These are phyloP conservation scores for Knufia fluminis DNA, from an alignment of 2,329 filamentous ascomycete species.

Conservation along the genomic window DNA sequence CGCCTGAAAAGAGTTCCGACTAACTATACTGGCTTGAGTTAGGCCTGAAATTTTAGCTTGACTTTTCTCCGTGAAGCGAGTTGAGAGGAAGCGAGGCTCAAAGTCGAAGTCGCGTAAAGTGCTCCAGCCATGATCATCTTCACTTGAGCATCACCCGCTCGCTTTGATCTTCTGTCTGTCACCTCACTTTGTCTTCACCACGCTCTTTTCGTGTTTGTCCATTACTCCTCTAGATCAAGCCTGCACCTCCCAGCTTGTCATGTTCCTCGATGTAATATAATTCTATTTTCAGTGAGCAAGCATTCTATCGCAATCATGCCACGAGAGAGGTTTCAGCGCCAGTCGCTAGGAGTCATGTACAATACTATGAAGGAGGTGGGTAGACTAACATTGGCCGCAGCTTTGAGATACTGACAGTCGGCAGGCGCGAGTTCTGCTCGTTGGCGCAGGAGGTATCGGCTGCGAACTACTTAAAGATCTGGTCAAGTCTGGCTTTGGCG, in stretches of 20 bases:
- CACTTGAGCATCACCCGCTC: neutral
- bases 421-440: slow-evolving; percentile 79
- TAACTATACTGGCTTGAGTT: neutral
- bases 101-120: neutral
- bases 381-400: neutral
- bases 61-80: no score
- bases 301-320: slow-evolving; percentile 21
- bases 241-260: neutral
- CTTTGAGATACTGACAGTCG: slow-evolving; percentile 2
- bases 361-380: slow-evolving; percentile 59
- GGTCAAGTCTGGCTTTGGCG: slow-evolving; percentile 80
- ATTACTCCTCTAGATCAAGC: slow-evolving; percentile 3
- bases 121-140: no score
- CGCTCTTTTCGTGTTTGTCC: slow-evolving; percentile 5
- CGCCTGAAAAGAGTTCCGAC: neutral
- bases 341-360: slow-evolving; percentile 62
- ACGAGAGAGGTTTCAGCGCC: slow-evolving; percentile 42
- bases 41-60: neutral
- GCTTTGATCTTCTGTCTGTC: slow-evolving; percentile 10
- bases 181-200: slow-evolving; percentile 10
- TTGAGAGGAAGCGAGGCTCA: neutral
- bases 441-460: slow-evolving; percentile 92
- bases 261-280: slow-evolving; percentile 10
- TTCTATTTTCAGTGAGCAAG: slow-evolving; percentile 4
- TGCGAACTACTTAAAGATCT: slow-evolving; percentile 97